phyloP scores from a whole-genome alignment of 1,139 yeast species.

The Saccharomyces hybrid region DNA sequence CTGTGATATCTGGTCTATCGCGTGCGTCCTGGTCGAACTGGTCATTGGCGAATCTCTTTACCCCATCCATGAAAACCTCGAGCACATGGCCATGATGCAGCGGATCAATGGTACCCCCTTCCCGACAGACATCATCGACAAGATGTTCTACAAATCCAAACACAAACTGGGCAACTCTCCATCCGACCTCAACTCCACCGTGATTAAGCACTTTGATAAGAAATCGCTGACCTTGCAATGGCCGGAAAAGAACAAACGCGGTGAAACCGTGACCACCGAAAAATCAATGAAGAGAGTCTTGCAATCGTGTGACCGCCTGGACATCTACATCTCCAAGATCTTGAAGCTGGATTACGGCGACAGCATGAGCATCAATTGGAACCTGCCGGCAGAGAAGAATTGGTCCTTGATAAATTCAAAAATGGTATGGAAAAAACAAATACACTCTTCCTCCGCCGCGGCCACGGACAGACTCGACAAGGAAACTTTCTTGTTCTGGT shows the following conservation, averaged over 20 bases:
- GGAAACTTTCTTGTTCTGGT: constrained; percentile 66
- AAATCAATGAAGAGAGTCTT: constrained; percentile 29
- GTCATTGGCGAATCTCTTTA: constrained; percentile 94
- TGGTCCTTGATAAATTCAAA: constrained; percentile 24
- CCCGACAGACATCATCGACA: constrained; percentile 28
- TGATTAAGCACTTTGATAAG: constrained; percentile 28
- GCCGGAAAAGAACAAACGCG: constrained; percentile 29
- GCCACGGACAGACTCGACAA: constrained; percentile 26
- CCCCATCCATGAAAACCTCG: constrained; percentile 88
- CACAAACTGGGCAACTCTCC: constrained; percentile 30
- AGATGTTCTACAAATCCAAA: constrained; percentile 29
- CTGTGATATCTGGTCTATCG: constrained; percentile 95
- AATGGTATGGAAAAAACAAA: constrained; percentile 12
- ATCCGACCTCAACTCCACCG: constrained; percentile 28
- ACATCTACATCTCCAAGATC: constrained; percentile 23
- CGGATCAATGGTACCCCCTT: constrained; percentile 41
- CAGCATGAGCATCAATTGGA: constrained; percentile 27
- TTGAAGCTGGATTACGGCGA: constrained; percentile 25
- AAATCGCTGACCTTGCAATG: constrained; percentile 20
- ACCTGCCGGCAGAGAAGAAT: constrained; percentile 27
- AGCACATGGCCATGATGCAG: constrained; percentile 94
- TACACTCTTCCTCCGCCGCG: background rate
- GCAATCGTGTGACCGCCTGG: constrained; percentile 27
- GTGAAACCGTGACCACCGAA: constrained; percentile 24
- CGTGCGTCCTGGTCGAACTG: constrained; percentile 85